These are phyloP conservation scores for Mangifera indica DNA, from an alignment of 345 rosid genomes.

Conservation along the genomic window DNA sequence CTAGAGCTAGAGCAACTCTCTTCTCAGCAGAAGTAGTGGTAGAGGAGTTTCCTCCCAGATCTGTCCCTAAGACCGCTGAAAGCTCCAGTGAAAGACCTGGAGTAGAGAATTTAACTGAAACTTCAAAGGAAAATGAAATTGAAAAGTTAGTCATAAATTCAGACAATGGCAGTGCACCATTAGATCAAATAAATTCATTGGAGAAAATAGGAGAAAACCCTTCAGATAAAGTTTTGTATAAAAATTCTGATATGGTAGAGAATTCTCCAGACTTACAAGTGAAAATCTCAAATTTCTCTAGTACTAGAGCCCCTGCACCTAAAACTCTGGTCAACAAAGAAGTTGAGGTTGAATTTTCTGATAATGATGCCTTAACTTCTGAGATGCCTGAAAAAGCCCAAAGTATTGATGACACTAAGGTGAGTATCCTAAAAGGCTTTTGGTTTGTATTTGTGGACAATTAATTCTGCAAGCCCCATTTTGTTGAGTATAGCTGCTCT, in stretches of 20 bases:
- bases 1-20: constrained; percentile 13
- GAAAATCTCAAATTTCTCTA: constrained; percentile 28
- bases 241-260: constrained; percentile 9
- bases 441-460: not conserved
- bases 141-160: constrained; percentile 21
- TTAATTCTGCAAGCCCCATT: not conserved
- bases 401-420: constrained; percentile 30
- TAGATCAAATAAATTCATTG: constrained; percentile 12
- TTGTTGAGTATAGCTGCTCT: not conserved
- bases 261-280: constrained; percentile 17
- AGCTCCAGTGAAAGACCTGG: constrained; percentile 27
- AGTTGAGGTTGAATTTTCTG: constrained; percentile 18
- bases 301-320: constrained; percentile 6
- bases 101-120: constrained; percentile 14
- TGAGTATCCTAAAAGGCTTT: constrained; percentile 19
- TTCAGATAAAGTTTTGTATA: constrained; percentile 18
- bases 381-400: constrained; percentile 14
- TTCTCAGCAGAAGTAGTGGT: constrained; percentile 37
- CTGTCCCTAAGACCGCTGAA: constrained; percentile 27
- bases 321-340: constrained; percentile 22
- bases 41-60: constrained; percentile 53
- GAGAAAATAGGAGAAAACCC: constrained; percentile 16
- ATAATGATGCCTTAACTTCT: constrained; percentile 22
- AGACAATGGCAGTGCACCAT: constrained; percentile 15
- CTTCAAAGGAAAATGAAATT: constrained; percentile 24